Base-by-base conservation (phyloP, 208 protist genomes). In the Phytomonas sp. region DNA sequence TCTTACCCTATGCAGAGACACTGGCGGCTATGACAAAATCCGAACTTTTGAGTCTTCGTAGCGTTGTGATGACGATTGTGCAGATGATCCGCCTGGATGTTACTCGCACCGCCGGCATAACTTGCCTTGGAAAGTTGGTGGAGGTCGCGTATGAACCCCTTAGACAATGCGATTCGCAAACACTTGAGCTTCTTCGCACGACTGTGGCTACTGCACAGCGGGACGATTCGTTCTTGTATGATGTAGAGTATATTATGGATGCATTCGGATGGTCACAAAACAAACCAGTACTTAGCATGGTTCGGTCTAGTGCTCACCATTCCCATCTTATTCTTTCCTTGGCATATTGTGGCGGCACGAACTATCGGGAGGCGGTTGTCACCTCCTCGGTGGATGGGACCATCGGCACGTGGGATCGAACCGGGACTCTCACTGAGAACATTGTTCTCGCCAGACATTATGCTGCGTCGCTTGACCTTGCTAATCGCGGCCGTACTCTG, bases 221-320 rank as follows among this genome's bases (percentile, higher is more conserved):
- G 62, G 86, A 92, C 62, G 88, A 93, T 56, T 77, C 79, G 29
- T 96, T 93, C 64, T 63, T 87, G 28, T 96, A 96, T 74, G 91
- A 96, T 65, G 85, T 93, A 36, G 87, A 96, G 69, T 96, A 96
- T 70, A 90, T 96, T 28, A 83, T 92, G 75, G 88, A 93, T 62
- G 77, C 82, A 2, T 83, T 96, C 43, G 91, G 91, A 5, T 87
- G 88, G 85, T 85, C 76, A 23, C 80, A 85, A 68, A 92, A 85
- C 74, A 93, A 92, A 69, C 77, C 80, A 17, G 32, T 71, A 46
- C 74, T 89, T 34, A 75, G 60, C 23, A 75, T 92, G 20, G 76
- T 76, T 34, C 79, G 76, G 46, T 88, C 80, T 4, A 78, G 82
- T 30, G 7, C 71, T 4, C 79, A 92, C 76, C 85, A 93, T 70